Evolutionary conservation across 2,329 filamentous ascomycete genomes (phyloP).

Genomic region (Microsporum audouinii): DNA sequence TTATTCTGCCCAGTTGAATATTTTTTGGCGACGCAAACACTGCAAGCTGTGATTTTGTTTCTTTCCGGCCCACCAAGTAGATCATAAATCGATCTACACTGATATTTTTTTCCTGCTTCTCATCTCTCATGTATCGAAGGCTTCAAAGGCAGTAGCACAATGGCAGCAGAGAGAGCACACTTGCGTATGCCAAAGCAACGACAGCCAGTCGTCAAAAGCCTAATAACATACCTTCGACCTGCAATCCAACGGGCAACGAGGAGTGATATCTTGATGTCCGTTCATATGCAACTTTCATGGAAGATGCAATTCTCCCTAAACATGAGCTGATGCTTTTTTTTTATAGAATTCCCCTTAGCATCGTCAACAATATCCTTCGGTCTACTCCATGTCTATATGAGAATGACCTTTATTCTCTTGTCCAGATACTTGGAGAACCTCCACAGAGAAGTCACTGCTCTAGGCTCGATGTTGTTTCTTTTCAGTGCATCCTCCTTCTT

Average conservation of each 20-base stretch:
- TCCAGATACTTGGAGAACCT: conserved; percentile 10
- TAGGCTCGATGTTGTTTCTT: conserved; percentile 12
- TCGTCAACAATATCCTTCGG: conserved; percentile 7
- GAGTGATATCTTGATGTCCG: conserved; percentile 10
- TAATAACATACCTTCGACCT: conserved; percentile 7
- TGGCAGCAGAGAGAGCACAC: not conserved
- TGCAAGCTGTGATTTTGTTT: not conserved
- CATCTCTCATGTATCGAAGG: not conserved
- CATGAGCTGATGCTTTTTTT: not conserved
- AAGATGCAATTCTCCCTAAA: not conserved
- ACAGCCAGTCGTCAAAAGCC: not conserved
- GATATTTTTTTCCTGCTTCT: not conserved
- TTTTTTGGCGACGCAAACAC: not conserved
- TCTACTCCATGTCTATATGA: conserved; percentile 2
- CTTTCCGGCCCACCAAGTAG: not conserved
- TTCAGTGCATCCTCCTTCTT: conserved; percentile 13
- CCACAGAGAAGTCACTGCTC: conserved; percentile 7
- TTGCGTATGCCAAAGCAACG: not conserved
- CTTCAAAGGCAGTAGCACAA: not conserved
- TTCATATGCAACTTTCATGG: not conserved
- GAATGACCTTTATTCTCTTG: not conserved
- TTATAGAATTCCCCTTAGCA: conserved; percentile 9
- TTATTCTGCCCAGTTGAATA: not conserved
- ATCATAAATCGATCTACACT: not conserved
- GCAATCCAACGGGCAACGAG: conserved; percentile 1